Conservation (phyloP, 495 filamentous ascomycete species). For the Neurospora sp. region DNA sequence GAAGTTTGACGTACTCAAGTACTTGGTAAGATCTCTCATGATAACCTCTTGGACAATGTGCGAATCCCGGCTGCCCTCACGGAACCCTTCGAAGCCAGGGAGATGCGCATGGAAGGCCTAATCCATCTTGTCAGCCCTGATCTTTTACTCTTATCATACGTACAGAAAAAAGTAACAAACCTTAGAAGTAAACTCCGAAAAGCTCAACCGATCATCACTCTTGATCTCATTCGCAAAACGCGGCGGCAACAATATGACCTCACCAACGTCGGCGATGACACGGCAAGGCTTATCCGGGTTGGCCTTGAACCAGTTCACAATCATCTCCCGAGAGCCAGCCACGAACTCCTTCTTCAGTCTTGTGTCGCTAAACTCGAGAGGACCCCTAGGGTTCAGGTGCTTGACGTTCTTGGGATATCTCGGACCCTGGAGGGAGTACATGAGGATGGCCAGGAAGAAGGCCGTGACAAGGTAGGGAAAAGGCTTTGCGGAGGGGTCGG, state of each 20-base stretch:
- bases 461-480: slow-evolving; percentile 2
- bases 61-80: slow-evolving; percentile 11
- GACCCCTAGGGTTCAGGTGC: slow-evolving; percentile 8
- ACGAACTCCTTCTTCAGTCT: slow-evolving; percentile 10
- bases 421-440: not conserved
- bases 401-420: not conserved
- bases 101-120: slow-evolving; percentile 36
- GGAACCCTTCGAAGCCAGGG: slow-evolving; percentile 38
- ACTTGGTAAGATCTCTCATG: slow-evolving; percentile 37
- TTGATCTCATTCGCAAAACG: slow-evolving; percentile 39
- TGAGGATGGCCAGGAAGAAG: not conserved
- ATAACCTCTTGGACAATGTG: slow-evolving; percentile 29
- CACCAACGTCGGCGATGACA: slow-evolving; percentile 17
- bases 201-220: slow-evolving; percentile 26
- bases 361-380: slow-evolving; percentile 8
- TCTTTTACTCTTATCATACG: not conserved
- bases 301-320: slow-evolving; percentile 7
- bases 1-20: slow-evolving; percentile 22
- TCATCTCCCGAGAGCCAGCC: not conserved
- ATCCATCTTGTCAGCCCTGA: not conserved
- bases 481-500: not conserved
- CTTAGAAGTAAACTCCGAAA: slow-evolving; percentile 27
- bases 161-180: slow-evolving; percentile 10
- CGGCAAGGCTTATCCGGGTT: slow-evolving; percentile 16
- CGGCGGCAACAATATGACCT: slow-evolving; percentile 33